Conservation (phyloP, 1,284 basidiomycete species). For the Naganishia sp. region DNA sequence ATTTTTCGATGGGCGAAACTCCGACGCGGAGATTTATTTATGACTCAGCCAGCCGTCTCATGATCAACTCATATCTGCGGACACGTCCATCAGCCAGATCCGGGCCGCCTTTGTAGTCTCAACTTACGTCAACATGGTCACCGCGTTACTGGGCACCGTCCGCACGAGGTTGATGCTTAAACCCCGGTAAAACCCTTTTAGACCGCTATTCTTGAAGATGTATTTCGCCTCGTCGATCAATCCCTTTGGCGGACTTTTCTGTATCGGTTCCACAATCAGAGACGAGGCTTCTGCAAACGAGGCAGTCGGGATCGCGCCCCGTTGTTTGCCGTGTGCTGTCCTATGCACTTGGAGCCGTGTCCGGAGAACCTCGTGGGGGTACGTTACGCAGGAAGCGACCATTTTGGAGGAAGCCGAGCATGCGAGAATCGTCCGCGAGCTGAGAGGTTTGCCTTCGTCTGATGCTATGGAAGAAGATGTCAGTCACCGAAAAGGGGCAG, state of each 20-base stretch:
- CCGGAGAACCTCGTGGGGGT: constrained; percentile 92
- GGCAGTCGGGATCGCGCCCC: neutral
- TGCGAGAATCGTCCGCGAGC: constrained; percentile 70
- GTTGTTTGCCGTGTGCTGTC: constrained; percentile 11
- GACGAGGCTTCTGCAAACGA: neutral
- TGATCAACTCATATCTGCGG: constrained; percentile 32
- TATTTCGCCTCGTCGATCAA: constrained; percentile 70
- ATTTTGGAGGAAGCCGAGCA: constrained; percentile 90
- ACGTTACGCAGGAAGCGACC: constrained; percentile 88
- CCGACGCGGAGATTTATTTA: neutral
- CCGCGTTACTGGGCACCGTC: constrained; percentile 89
- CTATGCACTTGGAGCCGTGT: constrained; percentile 82
- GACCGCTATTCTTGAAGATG: constrained; percentile 77
- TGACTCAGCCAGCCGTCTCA: constrained; percentile 20
- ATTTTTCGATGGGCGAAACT: neutral
- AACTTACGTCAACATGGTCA: constrained; percentile 90
- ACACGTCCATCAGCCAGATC: neutral
- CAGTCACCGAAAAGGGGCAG: constrained; percentile 3
- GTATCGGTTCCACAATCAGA: constrained; percentile 10
- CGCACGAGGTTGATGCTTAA: constrained; percentile 85
- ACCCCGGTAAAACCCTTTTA: constrained; percentile 83
- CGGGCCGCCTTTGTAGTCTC: neutral
- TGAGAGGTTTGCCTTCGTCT: constrained; percentile 60
- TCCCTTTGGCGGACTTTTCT: constrained; percentile 16
- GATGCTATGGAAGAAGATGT: constrained; percentile 44